These are phyloP conservation scores for Talaromyces trachyspermus DNA, from an alignment of 495 filamentous ascomycete genomes.

Conservation along the genomic window DNA sequence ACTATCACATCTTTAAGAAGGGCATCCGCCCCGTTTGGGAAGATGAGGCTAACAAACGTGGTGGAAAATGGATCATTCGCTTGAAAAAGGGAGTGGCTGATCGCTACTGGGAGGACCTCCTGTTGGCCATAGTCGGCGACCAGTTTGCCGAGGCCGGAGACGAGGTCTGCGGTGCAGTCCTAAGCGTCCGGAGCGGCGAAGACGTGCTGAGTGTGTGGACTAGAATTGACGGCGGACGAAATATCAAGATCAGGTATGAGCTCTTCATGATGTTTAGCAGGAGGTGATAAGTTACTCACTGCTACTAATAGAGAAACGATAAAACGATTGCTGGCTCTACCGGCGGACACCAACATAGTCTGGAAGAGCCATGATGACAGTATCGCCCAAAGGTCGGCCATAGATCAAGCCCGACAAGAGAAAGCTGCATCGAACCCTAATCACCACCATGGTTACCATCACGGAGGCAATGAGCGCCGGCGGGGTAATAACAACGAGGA, in stretches of 20 bases:
- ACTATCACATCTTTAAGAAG: conserved; percentile 97
- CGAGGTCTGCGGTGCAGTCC: conserved; percentile 87
- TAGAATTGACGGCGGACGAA: conserved; percentile 79
- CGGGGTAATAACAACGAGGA: conserved; percentile 41
- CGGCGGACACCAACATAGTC: conserved; percentile 79
- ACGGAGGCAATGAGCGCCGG: conserved; percentile 34
- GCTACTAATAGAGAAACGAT: conserved; percentile 69
- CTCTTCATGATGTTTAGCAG: no score
- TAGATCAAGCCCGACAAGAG: conserved; percentile 76
- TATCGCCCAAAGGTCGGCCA: conserved; percentile 72
- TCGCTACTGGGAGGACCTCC: conserved; percentile 94
- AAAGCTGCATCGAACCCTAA: conserved; percentile 48
- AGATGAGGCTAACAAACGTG: conserved; percentile 91
- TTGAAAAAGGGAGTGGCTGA: conserved; percentile 95
- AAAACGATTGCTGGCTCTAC: conserved; percentile 78
- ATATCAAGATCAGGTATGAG: conserved; percentile 89
- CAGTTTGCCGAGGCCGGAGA: conserved; percentile 92
- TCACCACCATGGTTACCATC: conserved; percentile 27
- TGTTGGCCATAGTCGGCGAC: conserved; percentile 86
- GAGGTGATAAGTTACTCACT: conserved; percentile 11
- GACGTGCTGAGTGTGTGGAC: conserved; percentile 98
- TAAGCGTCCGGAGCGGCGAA: conserved; percentile 91
- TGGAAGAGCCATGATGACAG: conserved; percentile 88
- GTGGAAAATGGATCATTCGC: conserved; percentile 94
- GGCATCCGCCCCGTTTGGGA: conserved; percentile 98